phyloP scores from a whole-genome alignment of 768 basidiomycete species.

The Boletus pseudopeckii region DNA sequence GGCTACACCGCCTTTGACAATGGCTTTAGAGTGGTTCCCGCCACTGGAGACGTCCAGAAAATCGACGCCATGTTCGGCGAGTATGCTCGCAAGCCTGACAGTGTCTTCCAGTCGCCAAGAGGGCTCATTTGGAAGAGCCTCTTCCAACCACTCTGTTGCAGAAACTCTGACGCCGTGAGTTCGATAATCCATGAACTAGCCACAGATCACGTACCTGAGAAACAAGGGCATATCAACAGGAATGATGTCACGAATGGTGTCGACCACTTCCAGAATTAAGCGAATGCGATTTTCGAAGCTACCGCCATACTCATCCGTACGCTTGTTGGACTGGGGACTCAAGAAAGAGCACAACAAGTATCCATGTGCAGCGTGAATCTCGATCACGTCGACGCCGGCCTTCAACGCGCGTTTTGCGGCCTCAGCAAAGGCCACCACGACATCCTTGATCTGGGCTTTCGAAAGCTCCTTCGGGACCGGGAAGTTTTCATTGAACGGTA shows the following conservation, averaged over 20 bases:
- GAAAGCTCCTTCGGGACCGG: constrained; percentile 57
- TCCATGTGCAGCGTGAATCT: constrained; percentile 65
- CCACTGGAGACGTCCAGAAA: constrained; percentile 70
- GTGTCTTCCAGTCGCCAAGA: constrained; percentile 73
- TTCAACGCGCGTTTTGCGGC: constrained; percentile 50
- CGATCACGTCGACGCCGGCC: constrained; percentile 57
- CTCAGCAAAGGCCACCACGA: constrained; percentile 54
- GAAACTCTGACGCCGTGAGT: constrained; percentile 42
- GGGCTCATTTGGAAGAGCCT: constrained; percentile 52
- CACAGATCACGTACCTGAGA: constrained; percentile 45
- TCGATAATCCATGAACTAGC: not conserved
- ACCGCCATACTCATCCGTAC: constrained; percentile 69
- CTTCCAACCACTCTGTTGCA: constrained; percentile 72
- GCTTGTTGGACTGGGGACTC: constrained; percentile 57
- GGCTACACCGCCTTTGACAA: constrained; percentile 21
- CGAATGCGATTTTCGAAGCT: constrained; percentile 67
- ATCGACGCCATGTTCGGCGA: constrained; percentile 67
- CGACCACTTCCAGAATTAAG: constrained; percentile 59
- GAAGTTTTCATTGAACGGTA: constrained; percentile 42
- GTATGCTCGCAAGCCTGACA: constrained; percentile 52
- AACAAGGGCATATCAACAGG: constrained; percentile 66
- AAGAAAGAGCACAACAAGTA: constrained; percentile 57
- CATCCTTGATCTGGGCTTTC: constrained; percentile 49
- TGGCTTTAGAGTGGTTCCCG: constrained; percentile 48
- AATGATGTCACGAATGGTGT: constrained; percentile 59